Evolutionary conservation across 495 filamentous ascomycete species (phyloP).

Genomic region (Aspergillus hancockii): DNA sequence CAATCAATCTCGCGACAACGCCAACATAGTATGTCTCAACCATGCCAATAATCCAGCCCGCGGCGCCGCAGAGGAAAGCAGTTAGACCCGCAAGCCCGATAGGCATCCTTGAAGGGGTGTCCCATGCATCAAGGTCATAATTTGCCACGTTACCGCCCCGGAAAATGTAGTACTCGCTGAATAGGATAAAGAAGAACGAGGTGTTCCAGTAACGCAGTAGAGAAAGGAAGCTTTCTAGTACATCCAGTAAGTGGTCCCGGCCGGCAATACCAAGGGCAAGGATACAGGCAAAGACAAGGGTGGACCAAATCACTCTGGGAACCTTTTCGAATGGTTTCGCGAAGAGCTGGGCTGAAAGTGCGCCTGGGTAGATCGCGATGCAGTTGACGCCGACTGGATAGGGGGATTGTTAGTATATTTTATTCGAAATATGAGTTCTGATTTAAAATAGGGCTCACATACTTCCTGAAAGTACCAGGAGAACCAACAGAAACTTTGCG

Average conservation of each 20-base stretch:
- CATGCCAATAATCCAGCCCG: conserved; percentile 42
- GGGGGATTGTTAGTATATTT: conserved; percentile 2
- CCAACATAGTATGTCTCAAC: conserved; percentile 40
- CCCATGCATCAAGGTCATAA: conserved; percentile 42
- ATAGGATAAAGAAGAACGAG: conserved; percentile 57
- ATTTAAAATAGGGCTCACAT: conserved; percentile 8
- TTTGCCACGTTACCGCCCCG: conserved; percentile 48
- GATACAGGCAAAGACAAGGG: conserved; percentile 41
- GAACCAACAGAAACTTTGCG: conserved; percentile 58
- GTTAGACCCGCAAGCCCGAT: conserved; percentile 29
- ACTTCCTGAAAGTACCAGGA: conserved; percentile 54
- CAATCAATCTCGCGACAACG: conserved; percentile 26
- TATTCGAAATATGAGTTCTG: too few species aligned
- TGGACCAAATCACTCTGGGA: conserved; percentile 44
- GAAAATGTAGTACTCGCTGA: conserved; percentile 62
- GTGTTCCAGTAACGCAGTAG: conserved; percentile 63
- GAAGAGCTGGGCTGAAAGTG: conserved; percentile 44
- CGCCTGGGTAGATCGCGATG: conserved; percentile 45
- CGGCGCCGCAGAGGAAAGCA: conserved; percentile 36
- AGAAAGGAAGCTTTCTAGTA: conserved; percentile 55
- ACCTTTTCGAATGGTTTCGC: conserved; percentile 40
- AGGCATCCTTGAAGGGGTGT: conserved; percentile 33
- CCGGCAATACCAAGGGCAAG: conserved; percentile 43
- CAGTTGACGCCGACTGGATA: conserved; percentile 36
- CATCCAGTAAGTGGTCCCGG: conserved; percentile 36